Evolutionary conservation across 2,329 filamentous ascomycete genomes (phyloP), one percentile per base, ranked within the genome.

Genomic region (Hymenoscyphus occultus): DNA sequence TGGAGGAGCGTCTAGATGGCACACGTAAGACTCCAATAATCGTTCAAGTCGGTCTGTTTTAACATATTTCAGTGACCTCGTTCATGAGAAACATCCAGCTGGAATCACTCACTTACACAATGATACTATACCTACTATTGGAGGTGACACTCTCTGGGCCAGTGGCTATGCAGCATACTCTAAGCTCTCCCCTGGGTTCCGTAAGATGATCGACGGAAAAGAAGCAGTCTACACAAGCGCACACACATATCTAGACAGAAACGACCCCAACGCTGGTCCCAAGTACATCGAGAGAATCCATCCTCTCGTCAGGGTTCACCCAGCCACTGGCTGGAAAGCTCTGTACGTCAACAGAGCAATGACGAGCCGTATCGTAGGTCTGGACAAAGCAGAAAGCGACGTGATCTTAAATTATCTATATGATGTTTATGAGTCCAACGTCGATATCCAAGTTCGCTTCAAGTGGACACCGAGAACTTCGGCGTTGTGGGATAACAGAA

Each of bases 91-190:
- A 40, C 88, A 91, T 64, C 89, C 89, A 1, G 87, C 89, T 0
- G 89, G 88, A 5, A 84, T 90, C 62, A 90, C 88, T 0, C 87
- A 90, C 73, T 78, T 90, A 5, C 87, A 90, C 77, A 90, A 90
- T 63, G 88, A 90, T 73, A 87, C 86, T 0, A 80, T 91, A 0
- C 74, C 74, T 12, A 65, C 64, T 0, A 73, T 86, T 0, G 89
- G 89, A 1, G 89, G 89, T 12, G 89, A 92, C 74, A 91, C 89
- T 0, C 82, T 91, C 0, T 92, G 89, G 89, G 86, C 89, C 0
- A 86, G 83, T 65, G 88, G 89, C 1, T 91, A 91, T 72, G 79
- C 84, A 0, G 89, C 89, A 0, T 92, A 92, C 70, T 88, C 90
- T 76, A 91, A 91, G 76, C 81, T 91, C 0, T 89, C 86, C 1